A percentile compares a stretch with the other conserved stretches of the same genome.
Conservation (phyloP, 1,284 basidiomycete genomes). For the Sanghuangporus sanghuang region DNA sequence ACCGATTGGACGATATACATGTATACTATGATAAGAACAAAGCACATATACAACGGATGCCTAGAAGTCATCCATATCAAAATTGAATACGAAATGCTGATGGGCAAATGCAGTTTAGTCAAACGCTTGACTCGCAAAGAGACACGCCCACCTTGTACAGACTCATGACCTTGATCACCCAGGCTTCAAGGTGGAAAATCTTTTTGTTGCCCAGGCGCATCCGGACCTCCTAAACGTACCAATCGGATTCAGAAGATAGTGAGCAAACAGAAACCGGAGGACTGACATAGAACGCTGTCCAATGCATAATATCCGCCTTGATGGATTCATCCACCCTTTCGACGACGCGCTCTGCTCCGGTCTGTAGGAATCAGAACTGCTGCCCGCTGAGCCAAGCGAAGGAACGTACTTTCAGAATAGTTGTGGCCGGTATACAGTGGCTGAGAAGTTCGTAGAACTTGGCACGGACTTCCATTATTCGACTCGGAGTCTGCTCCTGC, state of each 20-base stretch:
- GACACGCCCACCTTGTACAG: conserved; percentile 54
- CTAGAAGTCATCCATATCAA: conserved; percentile 55
- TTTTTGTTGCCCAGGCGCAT: conserved; percentile 91
- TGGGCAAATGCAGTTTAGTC: neutral
- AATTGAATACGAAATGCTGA: conserved; percentile 48
- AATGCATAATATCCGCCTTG: conserved; percentile 90
- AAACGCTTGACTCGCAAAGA: neutral
- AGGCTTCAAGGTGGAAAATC: conserved; percentile 93
- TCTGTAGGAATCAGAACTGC: conserved; percentile 42
- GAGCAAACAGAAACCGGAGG: neutral
- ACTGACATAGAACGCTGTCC: conserved; percentile 93
- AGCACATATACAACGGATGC: conserved; percentile 11
- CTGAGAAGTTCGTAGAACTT: conserved; percentile 96
- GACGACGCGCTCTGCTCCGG: conserved; percentile 79
- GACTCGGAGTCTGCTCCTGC: conserved; percentile 88
- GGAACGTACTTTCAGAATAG: conserved; percentile 75
- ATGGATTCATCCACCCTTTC: conserved; percentile 84
- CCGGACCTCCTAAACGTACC: conserved; percentile 68
- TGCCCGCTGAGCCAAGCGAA: neutral
- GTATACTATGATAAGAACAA: neutral
- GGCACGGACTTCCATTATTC: conserved; percentile 85
- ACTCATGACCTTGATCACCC: conserved; percentile 69
- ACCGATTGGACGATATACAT: neutral
- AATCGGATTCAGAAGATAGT: neutral
- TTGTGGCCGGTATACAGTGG: conserved; percentile 95